These are phyloP conservation scores for Fusarium sacchari DNA, from an alignment of 2,329 filamentous ascomycete genomes.

Conservation along the genomic window DNA sequence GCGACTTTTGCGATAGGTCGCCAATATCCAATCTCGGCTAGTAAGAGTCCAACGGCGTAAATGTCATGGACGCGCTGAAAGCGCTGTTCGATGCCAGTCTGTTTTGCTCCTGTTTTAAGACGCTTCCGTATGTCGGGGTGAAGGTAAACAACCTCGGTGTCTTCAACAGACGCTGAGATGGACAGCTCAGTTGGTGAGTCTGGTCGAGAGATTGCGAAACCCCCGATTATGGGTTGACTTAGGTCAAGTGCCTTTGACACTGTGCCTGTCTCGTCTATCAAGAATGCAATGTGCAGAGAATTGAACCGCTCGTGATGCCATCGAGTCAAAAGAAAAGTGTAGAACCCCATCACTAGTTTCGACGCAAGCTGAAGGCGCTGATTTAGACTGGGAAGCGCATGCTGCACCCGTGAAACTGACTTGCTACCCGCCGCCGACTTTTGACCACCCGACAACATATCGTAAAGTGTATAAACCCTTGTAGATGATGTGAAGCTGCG, in stretches of 20 bases:
- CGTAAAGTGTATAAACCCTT: not conserved
- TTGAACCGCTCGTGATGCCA: slow-evolving; percentile 8
- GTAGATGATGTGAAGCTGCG: not conserved
- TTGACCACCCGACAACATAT: not conserved
- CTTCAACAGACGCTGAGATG: not conserved
- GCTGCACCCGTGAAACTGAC: not conserved
- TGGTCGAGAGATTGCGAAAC: not conserved
- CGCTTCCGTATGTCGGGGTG: not conserved
- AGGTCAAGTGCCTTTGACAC: not conserved
- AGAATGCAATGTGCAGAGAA: not conserved
- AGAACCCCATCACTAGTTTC: not conserved
- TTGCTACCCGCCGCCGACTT: not conserved
- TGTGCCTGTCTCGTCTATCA: not conserved
- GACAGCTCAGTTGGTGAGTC: not conserved
- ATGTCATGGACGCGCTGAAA: not conserved
- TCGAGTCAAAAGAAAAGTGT: not conserved
- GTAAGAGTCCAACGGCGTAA: not conserved
- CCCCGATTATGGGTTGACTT: not conserved
- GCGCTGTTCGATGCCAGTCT: not conserved
- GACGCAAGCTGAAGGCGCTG: not conserved
- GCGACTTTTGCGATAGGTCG: not conserved
- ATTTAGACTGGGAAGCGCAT: not conserved
- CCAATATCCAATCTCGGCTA: slow-evolving; percentile 4
- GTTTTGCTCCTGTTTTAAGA: not conserved
- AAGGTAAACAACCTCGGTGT: not conserved